Evolutionary conservation across 176 grass and related monocot species (phyloP), one percentile per base, ranked within the genome.

Genomic region (Leersia perrieri): DNA sequence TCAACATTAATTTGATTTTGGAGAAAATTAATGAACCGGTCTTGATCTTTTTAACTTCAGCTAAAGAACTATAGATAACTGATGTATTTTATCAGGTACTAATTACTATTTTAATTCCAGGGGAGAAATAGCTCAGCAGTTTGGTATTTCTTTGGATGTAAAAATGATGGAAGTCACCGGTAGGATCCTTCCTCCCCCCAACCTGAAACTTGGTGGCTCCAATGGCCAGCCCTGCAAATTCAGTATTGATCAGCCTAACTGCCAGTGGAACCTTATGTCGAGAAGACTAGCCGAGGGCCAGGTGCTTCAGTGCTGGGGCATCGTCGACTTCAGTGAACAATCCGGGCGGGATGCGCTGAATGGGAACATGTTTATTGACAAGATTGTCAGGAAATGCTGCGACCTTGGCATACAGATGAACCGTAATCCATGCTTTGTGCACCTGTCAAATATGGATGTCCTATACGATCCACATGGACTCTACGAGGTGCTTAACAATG

Each of bases 161-260:
- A 20, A 47, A 72, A 92, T 92, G 90, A 92, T 75, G 41, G 61
- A 88, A 72, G 90, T 92, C 53, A 88, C 8, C 3, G 86, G 86
- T 47, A 81, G 86, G 53, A 51, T 88, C 86, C 78, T 92, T 36
- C 16, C 84, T 69, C 53, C 86, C 39, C 90, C 90, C 26, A 44
- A 45, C 44, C 83, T 92, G 28, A 88, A 49, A 81, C 83, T 88
- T 5, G 63, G 86, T 7, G 15, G 18, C 31, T 3, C 76, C 49
- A 80, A 36, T 14, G 89, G 85, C 66, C 27, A 63, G 15, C 25
- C 31, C 25, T 66, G 10, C 65, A 77, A 49, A 49, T 79, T 85
- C 47, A 88, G 12, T 5, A 79, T 75, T 22, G 55, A 82, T 22
- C 32, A 63, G 10, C 3, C 32, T 3, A 77, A 58, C 13, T 88